Evolutionary conservation across 2,329 filamentous ascomycete genomes (phyloP).

Genomic region (Trichoderma sp.): DNA sequence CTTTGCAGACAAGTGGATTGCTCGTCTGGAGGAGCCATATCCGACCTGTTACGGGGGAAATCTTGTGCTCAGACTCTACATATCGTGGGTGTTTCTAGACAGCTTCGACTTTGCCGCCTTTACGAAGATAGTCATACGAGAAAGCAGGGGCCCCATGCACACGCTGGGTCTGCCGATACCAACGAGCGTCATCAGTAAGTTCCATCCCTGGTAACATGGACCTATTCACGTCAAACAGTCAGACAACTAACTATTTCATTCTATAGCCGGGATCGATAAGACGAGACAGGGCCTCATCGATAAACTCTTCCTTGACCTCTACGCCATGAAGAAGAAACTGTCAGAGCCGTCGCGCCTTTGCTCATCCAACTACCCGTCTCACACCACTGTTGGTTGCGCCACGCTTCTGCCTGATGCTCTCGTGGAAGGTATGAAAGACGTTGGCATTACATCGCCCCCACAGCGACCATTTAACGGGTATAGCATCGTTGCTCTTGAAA

Average conservation of each 20-base stretch:
- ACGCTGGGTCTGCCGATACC: not conserved
- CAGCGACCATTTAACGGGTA: not conserved
- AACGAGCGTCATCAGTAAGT: not conserved
- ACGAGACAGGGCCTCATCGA: not conserved
- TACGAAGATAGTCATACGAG: not conserved
- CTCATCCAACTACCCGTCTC: not conserved
- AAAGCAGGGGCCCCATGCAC: slow-evolving; percentile 7
- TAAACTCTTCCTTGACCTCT: not conserved
- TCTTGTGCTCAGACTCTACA: not conserved
- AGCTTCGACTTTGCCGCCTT: not conserved
- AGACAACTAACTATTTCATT: not conserved
- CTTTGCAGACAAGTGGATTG: slow-evolving; percentile 29
- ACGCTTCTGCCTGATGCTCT: not conserved
- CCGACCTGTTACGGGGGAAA: not conserved
- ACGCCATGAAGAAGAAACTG: not conserved
- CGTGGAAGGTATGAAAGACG: not conserved
- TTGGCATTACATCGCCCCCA: not conserved
- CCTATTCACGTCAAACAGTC: not conserved
- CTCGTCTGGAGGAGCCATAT: not conserved
- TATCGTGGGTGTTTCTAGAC: slow-evolving; percentile 6
- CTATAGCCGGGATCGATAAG: not conserved
- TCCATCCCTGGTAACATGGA: not conserved
- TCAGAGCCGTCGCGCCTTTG: not conserved
- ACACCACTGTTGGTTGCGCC: not conserved
- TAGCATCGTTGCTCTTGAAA: not conserved